Evolutionary conservation across 2,329 filamentous ascomycete genomes (phyloP), one percentile per base, ranked within the genome.

Genomic region (Chrysoporthe cubensis): DNA sequence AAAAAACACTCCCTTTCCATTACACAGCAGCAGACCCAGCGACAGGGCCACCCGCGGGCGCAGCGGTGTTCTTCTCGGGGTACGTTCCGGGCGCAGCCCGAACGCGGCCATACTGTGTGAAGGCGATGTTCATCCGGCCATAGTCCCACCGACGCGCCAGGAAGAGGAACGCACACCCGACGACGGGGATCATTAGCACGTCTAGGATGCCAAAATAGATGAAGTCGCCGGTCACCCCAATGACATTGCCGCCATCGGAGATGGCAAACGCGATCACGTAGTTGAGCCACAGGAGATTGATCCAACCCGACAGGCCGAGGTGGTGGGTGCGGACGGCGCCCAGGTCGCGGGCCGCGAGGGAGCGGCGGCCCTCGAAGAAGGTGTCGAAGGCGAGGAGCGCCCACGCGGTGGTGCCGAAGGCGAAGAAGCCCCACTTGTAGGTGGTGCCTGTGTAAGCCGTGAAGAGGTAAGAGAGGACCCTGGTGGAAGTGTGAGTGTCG

Each of bases 351-450:
- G 71, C 72, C 14, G 83, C 82, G 32, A 69, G 64, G 1, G 77
- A 75, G 48, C 75, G 73, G 8, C 74, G 74, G 67, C 81, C 80
- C 61, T 78, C 74, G 62, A 75, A 71, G 42, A 85, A 71, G 2
- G 81, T 84, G 70, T 78, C 80, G 74, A 78, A 75, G 40, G 81
- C 80, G n/a, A 87, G 78, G 62, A 83, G 76, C 7, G 82, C 48
- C 67, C 78, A 84, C 50, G 83, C 81, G 18, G 82, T 69, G 16
- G 82, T 83, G 70, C 84, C 85, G 66, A 86, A 85, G 70, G 77
- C 81, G 73, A 78, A 87, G 79, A 86, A 88, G 6, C 85, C 86
- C 85, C 85, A 87, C 76, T 86, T 87, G 76, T 87, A 87, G 71
- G 77, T 79, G 60, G 80, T 81, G 7, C 73, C 67, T 3, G 83